Base-by-base conservation (phyloP, 768 basidiomycete genomes). In the Lactarius hatsudake region DNA sequence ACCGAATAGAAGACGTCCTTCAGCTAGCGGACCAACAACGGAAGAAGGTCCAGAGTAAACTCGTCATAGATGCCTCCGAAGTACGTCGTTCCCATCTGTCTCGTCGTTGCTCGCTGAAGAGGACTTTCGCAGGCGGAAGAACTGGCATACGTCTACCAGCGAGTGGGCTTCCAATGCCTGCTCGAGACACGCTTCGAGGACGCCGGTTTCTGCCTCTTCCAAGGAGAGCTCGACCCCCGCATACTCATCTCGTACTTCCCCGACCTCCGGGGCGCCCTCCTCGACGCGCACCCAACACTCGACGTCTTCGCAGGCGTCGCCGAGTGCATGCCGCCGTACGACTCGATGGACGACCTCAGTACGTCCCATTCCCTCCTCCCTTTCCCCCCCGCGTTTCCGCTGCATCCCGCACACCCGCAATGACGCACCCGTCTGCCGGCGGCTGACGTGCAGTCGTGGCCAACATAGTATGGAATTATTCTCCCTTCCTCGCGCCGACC, bases 401-500 rank as follows among this genome's bases (percentile, higher is more conserved):
- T 8, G 62, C 69, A 62, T n/a, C 66, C 66, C 63, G 58, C 72
- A 72, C 70, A 61, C 67, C 72, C 70, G 69, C 71, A 56, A 70
- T 63, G 60, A 67, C 73, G 59, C 66, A 53, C 80, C 76, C 79
- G 79, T 77, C 80, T 72, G 69, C 76, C 82, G 83, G 82, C 84
- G 84, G 87, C 89, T 91, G 86, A 90, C 80, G 68, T 79, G 74
- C 80, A 95, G 94, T 95, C 84, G 84, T 84, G 77, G 84, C 82
- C 73, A 93, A 94, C 83, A 81, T 96, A 91, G 91, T 93, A 82
- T 84, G 86, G 82, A 94, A 95, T 74, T 95, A 96, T 76, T 91
- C 91, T 54, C 94, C 94, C 18, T 89, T 95, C 78, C 83, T 96
- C 71, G 77, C 85, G 30, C 90, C 87, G 23, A 81, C 86, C 72